Base-by-base conservation (phyloP, 371 early-diverging fungal genomes). In the Circinella minor region DNA sequence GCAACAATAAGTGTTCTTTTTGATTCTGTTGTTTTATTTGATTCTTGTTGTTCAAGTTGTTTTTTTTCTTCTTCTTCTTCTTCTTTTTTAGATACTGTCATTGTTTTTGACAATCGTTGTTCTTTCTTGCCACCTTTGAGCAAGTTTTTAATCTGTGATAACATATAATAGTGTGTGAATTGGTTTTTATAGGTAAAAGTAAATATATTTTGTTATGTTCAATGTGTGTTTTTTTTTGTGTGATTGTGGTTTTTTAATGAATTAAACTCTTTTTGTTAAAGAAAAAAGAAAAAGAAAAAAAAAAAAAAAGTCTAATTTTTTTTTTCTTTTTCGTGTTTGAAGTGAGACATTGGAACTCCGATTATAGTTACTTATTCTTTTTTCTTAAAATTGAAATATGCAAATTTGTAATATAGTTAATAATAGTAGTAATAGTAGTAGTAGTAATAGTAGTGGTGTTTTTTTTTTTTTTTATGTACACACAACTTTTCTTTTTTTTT, bases 61-160 rank as follows among this genome's bases (percentile, higher is more conserved):
- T 9, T 14, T 15, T 59, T 18, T 59, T 59, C 17, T 13, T 61
- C 37, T 18, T 61, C 51, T 59, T 17, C 14, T 34, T 59, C 43
- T 46, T 55, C 60, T 27, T 59, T 20, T 43, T 37, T 36, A 13
- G 43, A 36, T 9, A 10, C 4, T 57, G 46, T 63, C 14, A 39
- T 34, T 62, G 61, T 13, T 27, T 48, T 20, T 13, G 63, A 59
- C 43, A 17, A 10, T 38, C 47, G 43, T 27, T 27, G 27, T 37
- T 51, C 39, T 9, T 39, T 36, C 49, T 70, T 70, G 59, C 43
- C 51, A 34, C 61, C 37, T 59, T 67, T 70, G 38, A 74, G 55
- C 27, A 74, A 55, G 68, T 67, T 74, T 61, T 70, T 74, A 54
- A 71, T 55, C 43, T 66, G 71, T 3, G 67, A 36, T 27, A 71